Evolutionary conservation across 768 basidiomycete genomes (phyloP).

Genomic region (Fomitopsis pulvina): DNA sequence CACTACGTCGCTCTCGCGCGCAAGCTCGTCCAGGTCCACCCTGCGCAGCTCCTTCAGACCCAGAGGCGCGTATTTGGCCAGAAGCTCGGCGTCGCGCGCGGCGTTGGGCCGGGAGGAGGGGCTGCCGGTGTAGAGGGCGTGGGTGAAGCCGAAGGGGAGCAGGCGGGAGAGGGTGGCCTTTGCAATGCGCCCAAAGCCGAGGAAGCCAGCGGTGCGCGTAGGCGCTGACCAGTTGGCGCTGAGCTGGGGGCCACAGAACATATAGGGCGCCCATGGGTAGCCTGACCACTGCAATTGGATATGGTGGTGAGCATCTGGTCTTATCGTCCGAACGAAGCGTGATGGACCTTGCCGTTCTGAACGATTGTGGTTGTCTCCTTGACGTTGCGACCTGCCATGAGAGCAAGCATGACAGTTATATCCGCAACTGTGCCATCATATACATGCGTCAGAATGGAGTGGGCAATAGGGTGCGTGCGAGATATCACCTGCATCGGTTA

Average conservation of each 20-base stretch:
- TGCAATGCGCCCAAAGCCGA: slow-evolving; percentile 94
- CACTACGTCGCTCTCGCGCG: slow-evolving; percentile 73
- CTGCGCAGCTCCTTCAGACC: slow-evolving; percentile 37
- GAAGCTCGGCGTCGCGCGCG: slow-evolving; percentile 31
- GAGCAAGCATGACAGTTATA: slow-evolving; percentile 77
- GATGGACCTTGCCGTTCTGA: slow-evolving; percentile 56
- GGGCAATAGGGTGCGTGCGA: neutral
- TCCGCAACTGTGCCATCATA: slow-evolving; percentile 68
- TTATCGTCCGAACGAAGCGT: neutral
- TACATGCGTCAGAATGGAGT: neutral
- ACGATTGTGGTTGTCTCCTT: slow-evolving; percentile 60
- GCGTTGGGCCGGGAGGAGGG: slow-evolving; percentile 41
- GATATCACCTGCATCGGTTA: slow-evolving; percentile 77
- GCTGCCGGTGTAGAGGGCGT: slow-evolving; percentile 61
- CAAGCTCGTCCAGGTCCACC: slow-evolving; percentile 63
- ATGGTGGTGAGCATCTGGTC: too few relatives aligned
- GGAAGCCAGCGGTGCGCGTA: slow-evolving; percentile 73
- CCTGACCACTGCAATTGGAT: slow-evolving; percentile 60
- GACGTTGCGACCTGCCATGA: slow-evolving; percentile 89
- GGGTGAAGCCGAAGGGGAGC: slow-evolving; percentile 73
- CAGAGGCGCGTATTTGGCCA: slow-evolving; percentile 9
- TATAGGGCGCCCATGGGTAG: slow-evolving; percentile 76
- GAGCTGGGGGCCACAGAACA: slow-evolving; percentile 78
- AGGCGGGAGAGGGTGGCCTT: slow-evolving; percentile 78
- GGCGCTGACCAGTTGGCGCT: slow-evolving; percentile 44